Evolutionary conservation across 805 yeast species (phyloP).

Genomic region (Nakazawaea sp.): DNA sequence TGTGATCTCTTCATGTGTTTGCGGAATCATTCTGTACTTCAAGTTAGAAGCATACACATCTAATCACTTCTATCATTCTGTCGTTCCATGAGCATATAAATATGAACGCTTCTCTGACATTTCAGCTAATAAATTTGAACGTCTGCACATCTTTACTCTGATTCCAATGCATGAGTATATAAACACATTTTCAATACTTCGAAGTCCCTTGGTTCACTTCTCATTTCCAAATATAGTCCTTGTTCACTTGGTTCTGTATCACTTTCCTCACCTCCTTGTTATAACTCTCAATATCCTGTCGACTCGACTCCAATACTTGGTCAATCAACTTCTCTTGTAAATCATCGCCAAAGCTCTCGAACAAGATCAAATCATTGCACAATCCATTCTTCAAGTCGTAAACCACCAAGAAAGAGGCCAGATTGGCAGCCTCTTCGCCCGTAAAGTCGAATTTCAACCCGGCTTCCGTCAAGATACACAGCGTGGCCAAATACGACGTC

Average conservation of each 20-base stretch:
- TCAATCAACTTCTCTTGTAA: slow-evolving; percentile 54
- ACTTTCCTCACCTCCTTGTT: slow-evolving; percentile 36
- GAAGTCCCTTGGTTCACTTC: no score
- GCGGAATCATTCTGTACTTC: no score
- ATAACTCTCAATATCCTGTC: slow-evolving; percentile 34
- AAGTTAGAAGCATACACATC: no score
- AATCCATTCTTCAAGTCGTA: slow-evolving; percentile 45
- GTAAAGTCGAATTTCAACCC: slow-evolving; percentile 38
- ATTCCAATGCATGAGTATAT: no score
- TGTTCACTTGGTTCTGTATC: slow-evolving; percentile 38
- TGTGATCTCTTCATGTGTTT: no score
- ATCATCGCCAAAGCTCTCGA: slow-evolving; percentile 43
- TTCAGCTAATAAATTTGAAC: no score
- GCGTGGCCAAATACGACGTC: slow-evolving; percentile 52
- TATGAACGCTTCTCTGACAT: no score
- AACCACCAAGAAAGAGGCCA: slow-evolving; percentile 65
- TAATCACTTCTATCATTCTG: no score
- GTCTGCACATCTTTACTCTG: no score
- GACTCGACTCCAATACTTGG: slow-evolving; percentile 44
- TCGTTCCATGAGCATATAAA: no score
- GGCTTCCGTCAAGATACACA: slow-evolving; percentile 32
- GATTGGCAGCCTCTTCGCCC: slow-evolving; percentile 29
- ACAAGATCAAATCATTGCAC: slow-evolving; percentile 50
- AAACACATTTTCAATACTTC: no score
- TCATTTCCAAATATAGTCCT: slow-evolving; percentile 55